Conservation (phyloP, 163 green algal species). For the Chlamydomonas reinhardtii region DNA sequence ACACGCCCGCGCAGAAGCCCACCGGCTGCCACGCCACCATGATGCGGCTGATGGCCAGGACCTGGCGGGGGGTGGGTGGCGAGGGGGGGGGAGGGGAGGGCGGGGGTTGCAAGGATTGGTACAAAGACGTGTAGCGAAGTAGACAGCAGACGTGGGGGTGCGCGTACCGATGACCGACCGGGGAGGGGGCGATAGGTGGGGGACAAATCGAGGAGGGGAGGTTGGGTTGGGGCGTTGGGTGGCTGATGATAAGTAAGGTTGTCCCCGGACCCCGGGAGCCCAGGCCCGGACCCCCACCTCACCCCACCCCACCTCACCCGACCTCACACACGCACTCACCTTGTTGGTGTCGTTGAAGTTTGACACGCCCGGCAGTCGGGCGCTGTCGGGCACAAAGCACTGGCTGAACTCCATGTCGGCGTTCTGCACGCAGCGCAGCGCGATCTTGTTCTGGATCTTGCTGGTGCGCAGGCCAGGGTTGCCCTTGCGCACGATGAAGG, state of each 20-base stretch:
- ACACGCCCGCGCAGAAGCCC: slow-evolving; percentile 77
- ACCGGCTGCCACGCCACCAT: slow-evolving; percentile 98
- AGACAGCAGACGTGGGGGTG: too few species aligned
- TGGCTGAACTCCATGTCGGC: slow-evolving; percentile 89
- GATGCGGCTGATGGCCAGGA: slow-evolving; percentile 89
- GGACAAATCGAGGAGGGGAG: too few species aligned
- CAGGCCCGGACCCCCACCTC: too few species aligned
- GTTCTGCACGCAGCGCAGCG: slow-evolving; percentile 96
- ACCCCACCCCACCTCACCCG: too few species aligned
- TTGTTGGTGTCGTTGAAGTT: slow-evolving; percentile 90
- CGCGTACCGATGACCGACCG: too few species aligned
- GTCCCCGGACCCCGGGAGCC: too few species aligned
- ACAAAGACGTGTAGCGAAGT: too few species aligned
- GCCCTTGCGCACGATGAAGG: slow-evolving; percentile 95
- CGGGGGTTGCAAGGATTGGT: too few species aligned
- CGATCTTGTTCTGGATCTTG: slow-evolving; percentile 98
- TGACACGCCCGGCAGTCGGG: slow-evolving; percentile 86
- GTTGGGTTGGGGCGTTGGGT: too few species aligned
- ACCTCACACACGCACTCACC: slow-evolving; percentile 41
- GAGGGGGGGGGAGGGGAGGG: background rate
- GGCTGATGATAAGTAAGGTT: too few species aligned
- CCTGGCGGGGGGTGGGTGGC: slow-evolving; percentile 8
- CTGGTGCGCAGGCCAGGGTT: slow-evolving; percentile 82
- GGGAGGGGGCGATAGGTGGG: too few species aligned
- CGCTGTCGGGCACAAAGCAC: slow-evolving; percentile 91